Base-by-base conservation (phyloP, 192 early-diverging fungal genomes). In the Gaertneriomyces semiglobifer region DNA sequence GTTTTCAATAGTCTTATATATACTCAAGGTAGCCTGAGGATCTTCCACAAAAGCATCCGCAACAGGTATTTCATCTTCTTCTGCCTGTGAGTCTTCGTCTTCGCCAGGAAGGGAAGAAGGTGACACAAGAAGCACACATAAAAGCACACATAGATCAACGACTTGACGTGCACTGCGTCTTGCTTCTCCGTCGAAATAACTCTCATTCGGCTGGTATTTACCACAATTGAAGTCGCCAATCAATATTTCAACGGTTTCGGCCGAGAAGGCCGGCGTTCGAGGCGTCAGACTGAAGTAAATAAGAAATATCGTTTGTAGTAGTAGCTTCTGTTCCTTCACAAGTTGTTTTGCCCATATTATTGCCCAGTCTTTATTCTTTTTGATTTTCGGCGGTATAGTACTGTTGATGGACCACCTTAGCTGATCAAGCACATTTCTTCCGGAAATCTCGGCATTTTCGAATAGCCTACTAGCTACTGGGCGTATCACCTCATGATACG, bases 261-360 rank as follows among this genome's bases (percentile, higher is more conserved):
- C 19, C 14, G 69, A 53, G 12, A 41, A 10, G 18, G 53, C 39
- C 18, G 66, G 53, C 5, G 64, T 38, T 38, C 46, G 57, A 4
- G 62, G 45, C 40, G 39, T 12, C 4, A 60, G 57, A 44, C 68
- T 65, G 58, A 78, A 78, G 53, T 60, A 72, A n/a, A 78, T 39
- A 11, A 74, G 41, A 56, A 81, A 81, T 6, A 78, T 62, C n/a
- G 78, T 59, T 41, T 81, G 65, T 41, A 81, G 59, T 7, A 78
- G 62, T 6, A 53, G 54, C 38, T 44, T 16, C 53, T 81, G 79
- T 53, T 81, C 79, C 16, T 60, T 63, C 57, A 81, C 39, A 41
- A 57, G 69, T 46, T 81, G 76, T 40, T 60, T 67, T 38, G 74
- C 69, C 76, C 75, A 81, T 7, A 38, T 33, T n/a, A 16, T 25